Evolutionary conservation across 441 rosid species (phyloP).

Genomic region (Geranium incanum): DNA sequence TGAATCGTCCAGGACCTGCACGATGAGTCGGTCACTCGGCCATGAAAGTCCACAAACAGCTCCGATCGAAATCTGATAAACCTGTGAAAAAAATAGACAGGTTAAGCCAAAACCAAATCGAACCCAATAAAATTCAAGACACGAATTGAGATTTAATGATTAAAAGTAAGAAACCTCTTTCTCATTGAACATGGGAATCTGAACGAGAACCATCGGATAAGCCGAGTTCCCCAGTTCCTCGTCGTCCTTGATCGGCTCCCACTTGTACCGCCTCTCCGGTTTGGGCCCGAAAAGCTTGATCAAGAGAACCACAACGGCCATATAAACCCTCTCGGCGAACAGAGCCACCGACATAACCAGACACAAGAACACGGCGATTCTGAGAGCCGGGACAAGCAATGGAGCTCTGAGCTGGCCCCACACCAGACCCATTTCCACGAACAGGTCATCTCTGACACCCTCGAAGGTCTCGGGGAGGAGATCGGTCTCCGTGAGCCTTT

Average conservation of each 20-base stretch:
- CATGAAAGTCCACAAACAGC: constrained; percentile 96
- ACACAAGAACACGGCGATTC: not conserved
- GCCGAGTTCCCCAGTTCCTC: constrained; percentile 44
- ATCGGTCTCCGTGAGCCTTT: constrained; percentile 32
- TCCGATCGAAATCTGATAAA: constrained; percentile 82
- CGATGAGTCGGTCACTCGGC: constrained; percentile 70
- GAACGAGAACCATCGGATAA: constrained; percentile 59
- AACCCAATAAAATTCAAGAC: not conserved
- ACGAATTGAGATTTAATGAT: not conserved
- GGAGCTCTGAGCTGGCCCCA: not conserved
- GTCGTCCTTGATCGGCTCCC: constrained; percentile 46
- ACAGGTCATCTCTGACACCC: constrained; percentile 48
- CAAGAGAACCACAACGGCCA: not conserved
- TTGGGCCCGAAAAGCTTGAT: not conserved
- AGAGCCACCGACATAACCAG: not conserved
- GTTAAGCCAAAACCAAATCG: too few species aligned
- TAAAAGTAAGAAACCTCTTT: constrained; percentile 35
- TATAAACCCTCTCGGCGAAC: constrained; percentile 1
- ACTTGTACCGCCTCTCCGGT: constrained; percentile 47
- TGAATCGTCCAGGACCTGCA: constrained; percentile 95
- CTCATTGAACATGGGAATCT: constrained; percentile 71
- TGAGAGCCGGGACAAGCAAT: not conserved
- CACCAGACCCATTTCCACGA: constrained; percentile 18
- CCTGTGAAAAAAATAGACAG: constrained; percentile 30
- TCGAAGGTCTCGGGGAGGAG: constrained; percentile 42